phyloP scores from a whole-genome alignment of 768 basidiomycete genomes.

The Amanita muscaria region DNA sequence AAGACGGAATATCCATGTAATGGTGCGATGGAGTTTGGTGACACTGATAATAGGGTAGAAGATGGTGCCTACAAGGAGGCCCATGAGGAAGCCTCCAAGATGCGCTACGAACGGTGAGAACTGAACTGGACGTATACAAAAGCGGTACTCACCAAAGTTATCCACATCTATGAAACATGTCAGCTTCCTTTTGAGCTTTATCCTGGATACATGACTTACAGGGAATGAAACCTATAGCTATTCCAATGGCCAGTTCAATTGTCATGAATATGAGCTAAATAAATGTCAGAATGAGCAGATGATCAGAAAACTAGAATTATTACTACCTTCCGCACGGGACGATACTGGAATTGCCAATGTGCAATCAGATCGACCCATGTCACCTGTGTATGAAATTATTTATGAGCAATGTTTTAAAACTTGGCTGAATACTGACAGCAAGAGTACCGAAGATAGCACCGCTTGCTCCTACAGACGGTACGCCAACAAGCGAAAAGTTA shows the following conservation, averaged over 20 bases:
- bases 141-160: constrained; percentile 60
- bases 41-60: constrained; percentile 87
- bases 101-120: constrained; percentile 46
- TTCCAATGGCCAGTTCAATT: constrained; percentile 78
- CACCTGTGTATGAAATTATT: constrained; percentile 29
- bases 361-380: constrained; percentile 86
- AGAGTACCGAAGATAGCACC: constrained; percentile 89
- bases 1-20: constrained; percentile 68
- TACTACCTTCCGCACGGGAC: constrained; percentile 75
- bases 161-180: constrained; percentile 52
- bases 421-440: constrained; percentile 39
- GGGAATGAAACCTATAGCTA: constrained; percentile 79
- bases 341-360: constrained; percentile 86
- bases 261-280: constrained; percentile 72
- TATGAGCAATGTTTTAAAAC: not conserved
- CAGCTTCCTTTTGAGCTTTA: too few species aligned
- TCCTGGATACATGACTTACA: too few species aligned
- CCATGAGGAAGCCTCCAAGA: constrained; percentile 81
- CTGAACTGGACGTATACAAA: not conserved
- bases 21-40: constrained; percentile 59
- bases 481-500: constrained; percentile 84
- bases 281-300: not conserved
- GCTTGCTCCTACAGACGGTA: constrained; percentile 85
- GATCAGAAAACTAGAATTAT: constrained; percentile 11
- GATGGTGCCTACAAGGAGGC: constrained; percentile 70